Conservation (phyloP, 2,329 filamentous ascomycete species). For the Scedosporium boydii region DNA sequence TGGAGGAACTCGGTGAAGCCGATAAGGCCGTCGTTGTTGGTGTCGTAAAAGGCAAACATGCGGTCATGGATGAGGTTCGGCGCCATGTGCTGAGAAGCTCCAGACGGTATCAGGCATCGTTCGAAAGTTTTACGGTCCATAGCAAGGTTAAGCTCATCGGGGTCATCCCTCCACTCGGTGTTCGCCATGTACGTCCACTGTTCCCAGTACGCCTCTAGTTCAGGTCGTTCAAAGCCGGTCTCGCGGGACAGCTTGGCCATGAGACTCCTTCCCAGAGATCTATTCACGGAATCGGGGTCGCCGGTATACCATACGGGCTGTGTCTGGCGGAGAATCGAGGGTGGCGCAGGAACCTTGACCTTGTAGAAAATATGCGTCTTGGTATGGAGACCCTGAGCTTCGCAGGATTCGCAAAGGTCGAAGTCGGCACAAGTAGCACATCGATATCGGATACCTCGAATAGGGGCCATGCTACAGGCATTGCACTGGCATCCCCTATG, state of each 20-base stretch:
- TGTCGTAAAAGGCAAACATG: slow-evolving; percentile 95
- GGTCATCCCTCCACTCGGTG: slow-evolving; percentile 73
- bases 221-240: slow-evolving; percentile 73
- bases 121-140: slow-evolving; percentile 93
- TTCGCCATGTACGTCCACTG: slow-evolving; percentile 94
- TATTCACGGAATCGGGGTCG: slow-evolving; percentile 63
- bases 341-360: slow-evolving; percentile 79
- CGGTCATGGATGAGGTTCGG: slow-evolving; percentile 92
- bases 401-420: slow-evolving; percentile 90
- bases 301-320: slow-evolving; percentile 83
- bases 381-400: slow-evolving; percentile 65
- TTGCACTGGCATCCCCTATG: slow-evolving; percentile 92
- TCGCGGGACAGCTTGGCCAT: slow-evolving; percentile 61
- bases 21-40: slow-evolving; percentile 79
- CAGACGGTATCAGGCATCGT: slow-evolving; percentile 78
- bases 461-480: slow-evolving; percentile 76
- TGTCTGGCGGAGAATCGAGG: slow-evolving; percentile 70
- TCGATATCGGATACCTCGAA: slow-evolving; percentile 84
- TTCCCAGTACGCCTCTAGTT: slow-evolving; percentile 90
- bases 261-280: slow-evolving; percentile 56
- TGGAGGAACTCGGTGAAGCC: slow-evolving; percentile 86
- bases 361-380: slow-evolving; percentile 98
- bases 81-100: slow-evolving; percentile 63
- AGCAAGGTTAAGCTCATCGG: slow-evolving; percentile 65
- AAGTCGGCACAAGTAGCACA: slow-evolving; percentile 95